Evolutionary conservation across 192 early-diverging fungal species (phyloP), one percentile per base, ranked within the genome.

Genomic region (Spizellomyces sp.): DNA sequence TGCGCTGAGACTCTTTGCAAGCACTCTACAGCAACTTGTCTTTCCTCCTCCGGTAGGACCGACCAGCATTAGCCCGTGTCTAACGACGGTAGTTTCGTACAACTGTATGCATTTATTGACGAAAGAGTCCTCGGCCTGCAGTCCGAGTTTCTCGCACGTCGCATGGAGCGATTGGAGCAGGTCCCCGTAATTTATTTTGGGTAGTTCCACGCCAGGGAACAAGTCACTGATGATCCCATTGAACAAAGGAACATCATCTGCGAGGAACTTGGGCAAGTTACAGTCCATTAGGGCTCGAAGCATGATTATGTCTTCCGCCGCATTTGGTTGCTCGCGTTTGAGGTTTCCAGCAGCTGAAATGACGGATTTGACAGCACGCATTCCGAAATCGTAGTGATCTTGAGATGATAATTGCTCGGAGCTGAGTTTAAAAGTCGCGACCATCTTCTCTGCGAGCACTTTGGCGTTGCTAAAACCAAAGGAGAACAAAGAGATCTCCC

Each of bases 301-400:
- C 50, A 87, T 71, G 69, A 87, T 86, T 8, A 87, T 62, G 62
- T 86, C 86, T 66, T 87, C 86, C 9, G 75, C 48, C 7, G 84
- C 67, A 45, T 83, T 79, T 41, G 86, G 86, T 60, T 87, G 80
- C 62, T 84, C 79, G 21, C 86, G 65, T 66, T 87, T 87, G 8
- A 87, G 76, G 55, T 87, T 87, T 41, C 86, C 86, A 4, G 86
- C 86, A 19, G 74, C 75, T 5, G 86, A 87, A 66, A 87, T 87
- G n/a, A 87, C 86, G 15, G 84, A 82, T 59, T 87, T 87, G 17
- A 87, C 86, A 4, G 86, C 86, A 17, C 86, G 62, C 86, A 87
- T 87, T 8, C 86, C 86, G 57, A 87, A 87, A 60, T 87, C 86
- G 67, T 87, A 87, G 69, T 87, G 86, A 57, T 87, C 86, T 69